Evolutionary conservation across 2,329 filamentous ascomycete genomes (phyloP), one percentile per base, ranked within the genome.

Genomic region (Microascus cirrosus): DNA sequence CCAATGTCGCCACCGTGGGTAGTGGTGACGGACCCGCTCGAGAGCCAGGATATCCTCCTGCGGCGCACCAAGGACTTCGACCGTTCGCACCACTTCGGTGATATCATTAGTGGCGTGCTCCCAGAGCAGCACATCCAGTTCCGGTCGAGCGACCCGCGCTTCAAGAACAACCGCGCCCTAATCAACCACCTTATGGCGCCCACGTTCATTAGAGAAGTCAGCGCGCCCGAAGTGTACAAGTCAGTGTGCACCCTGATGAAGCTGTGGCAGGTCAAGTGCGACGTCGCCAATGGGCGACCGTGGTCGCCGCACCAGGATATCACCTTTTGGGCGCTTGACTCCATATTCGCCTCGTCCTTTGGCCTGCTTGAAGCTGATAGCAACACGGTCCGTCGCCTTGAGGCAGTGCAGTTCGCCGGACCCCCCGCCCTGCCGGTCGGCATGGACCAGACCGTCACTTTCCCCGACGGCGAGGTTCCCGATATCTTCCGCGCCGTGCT

Each of bases 1-100:
- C 76, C 77, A 1, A 68, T 77, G 18, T 61, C 62, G 1, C 67
- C 66, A 32, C 78, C 77, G 2, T 71, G 69, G 63, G 66, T 81
- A 1, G 58, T 80, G 3, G 60, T 80, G 3, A 66, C 69, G 22
- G 76, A 65, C 57, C 71, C 68, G 11, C 65, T 66, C 3, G 75
- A 77, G 63, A 64, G 66, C 18, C 72, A 76, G 61, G 75, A 78
- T 61, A 69, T 79, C 51, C 68, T 77, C 28, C 64, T 73, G 5
- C 70, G 74, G 1, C 71, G 74, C 15, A 56, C 15, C 15, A 72
- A 70, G 53, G 75, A 77, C 50, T 78, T 77, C 54, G 75, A 78
- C 62, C 70, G 73, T 12, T 70, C 68, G 52, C 62, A 62, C 55
- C 67, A 69, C 61, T 69, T 71, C 35, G 57, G 60, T 7, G 65